Conservation (phyloP, 768 basidiomycete genomes). For the Daedaleopsis sinensis region DNA sequence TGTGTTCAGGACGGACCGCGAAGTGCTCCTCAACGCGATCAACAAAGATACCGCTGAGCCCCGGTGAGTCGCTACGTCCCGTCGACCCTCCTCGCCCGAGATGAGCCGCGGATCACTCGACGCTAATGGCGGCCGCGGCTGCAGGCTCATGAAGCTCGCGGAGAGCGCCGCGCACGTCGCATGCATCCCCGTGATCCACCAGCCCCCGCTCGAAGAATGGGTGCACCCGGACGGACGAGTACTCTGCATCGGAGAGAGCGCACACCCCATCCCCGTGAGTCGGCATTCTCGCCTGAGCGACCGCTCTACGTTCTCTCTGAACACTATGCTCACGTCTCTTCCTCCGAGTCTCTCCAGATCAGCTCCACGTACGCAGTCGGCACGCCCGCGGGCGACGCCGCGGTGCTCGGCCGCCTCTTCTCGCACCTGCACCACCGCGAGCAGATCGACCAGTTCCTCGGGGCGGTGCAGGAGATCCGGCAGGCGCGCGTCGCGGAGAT, state of each 20-base stretch:
- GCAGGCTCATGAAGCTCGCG: conserved; percentile 16
- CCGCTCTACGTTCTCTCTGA: background rate
- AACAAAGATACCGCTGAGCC: conserved; percentile 3
- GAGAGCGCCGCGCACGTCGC: conserved; percentile 4
- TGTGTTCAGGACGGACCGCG: background rate
- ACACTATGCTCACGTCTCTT: background rate
- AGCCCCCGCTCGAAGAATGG: conserved; percentile 33
- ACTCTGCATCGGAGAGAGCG: conserved; percentile 35
- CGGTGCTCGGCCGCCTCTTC: conserved; percentile 38
- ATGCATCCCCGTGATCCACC: conserved; percentile 17
- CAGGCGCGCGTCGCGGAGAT: conserved; percentile 26
- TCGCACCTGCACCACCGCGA: conserved; percentile 28
- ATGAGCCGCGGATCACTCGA: background rate
- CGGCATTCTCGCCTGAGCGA: background rate
- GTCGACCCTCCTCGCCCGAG: conserved; percentile 21
- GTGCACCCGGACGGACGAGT: conserved; percentile 30
- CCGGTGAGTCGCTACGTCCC: conserved; percentile 6
- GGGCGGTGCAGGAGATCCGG: conserved; percentile 30
- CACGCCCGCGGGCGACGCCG: conserved; percentile 36
- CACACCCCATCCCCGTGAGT: conserved; percentile 35
- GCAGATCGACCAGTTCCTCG: conserved; percentile 31
- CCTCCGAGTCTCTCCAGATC: background rate
- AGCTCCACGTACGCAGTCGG: conserved; percentile 20
- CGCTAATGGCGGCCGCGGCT: background rate
- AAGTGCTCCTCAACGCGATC: background rate